Percentiles rank a stretch among this genome's conserved stretches.
These are phyloP conservation scores for Beauveria bassiana DNA, from an alignment of 2,329 filamentous ascomycete species.

Conservation along the genomic window DNA sequence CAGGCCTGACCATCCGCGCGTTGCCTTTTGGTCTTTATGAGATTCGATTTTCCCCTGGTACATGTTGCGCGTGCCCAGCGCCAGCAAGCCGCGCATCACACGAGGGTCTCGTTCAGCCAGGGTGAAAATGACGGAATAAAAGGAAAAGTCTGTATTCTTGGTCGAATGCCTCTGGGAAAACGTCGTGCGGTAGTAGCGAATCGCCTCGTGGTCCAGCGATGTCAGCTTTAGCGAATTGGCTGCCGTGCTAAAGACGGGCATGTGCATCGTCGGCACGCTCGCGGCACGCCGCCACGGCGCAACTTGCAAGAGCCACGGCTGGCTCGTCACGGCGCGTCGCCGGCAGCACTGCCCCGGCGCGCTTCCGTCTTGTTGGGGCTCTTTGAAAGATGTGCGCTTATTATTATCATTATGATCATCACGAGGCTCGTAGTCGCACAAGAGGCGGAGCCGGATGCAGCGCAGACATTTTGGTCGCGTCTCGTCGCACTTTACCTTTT, in stretches of 20 bases:
- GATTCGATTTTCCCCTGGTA: slow-evolving; percentile 19
- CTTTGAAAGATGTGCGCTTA: not conserved
- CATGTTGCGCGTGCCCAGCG: slow-evolving; percentile 25
- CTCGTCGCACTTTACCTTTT: slow-evolving; percentile 27
- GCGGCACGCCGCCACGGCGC: not conserved
- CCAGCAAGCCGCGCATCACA: slow-evolving; percentile 29
- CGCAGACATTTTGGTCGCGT: slow-evolving; percentile 20
- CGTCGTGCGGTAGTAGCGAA: slow-evolving; percentile 27
- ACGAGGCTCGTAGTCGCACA: slow-evolving; percentile 23
- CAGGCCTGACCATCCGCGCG: slow-evolving; percentile 15
- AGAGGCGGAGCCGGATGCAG: slow-evolving; percentile 21
- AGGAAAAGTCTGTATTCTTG: slow-evolving; percentile 27
- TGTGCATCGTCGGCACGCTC: not conserved
- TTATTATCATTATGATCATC: not conserved
- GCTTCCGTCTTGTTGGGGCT: not conserved
- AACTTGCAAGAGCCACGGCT: slow-evolving; percentile 1
- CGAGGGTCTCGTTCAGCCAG: slow-evolving; percentile 25
- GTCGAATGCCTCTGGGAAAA: slow-evolving; percentile 29
- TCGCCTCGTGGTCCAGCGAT: slow-evolving; percentile 26
- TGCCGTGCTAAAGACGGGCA: slow-evolving; percentile 13
- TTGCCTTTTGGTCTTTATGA: slow-evolving; percentile 6
- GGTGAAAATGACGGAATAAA: slow-evolving; percentile 28
- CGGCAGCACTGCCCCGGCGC: not conserved
- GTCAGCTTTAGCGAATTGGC: slow-evolving; percentile 21
- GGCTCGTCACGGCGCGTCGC: not conserved